phyloP scores from a whole-genome alignment of 257 asterid genomes.

The Craterostigma plantagineum region DNA sequence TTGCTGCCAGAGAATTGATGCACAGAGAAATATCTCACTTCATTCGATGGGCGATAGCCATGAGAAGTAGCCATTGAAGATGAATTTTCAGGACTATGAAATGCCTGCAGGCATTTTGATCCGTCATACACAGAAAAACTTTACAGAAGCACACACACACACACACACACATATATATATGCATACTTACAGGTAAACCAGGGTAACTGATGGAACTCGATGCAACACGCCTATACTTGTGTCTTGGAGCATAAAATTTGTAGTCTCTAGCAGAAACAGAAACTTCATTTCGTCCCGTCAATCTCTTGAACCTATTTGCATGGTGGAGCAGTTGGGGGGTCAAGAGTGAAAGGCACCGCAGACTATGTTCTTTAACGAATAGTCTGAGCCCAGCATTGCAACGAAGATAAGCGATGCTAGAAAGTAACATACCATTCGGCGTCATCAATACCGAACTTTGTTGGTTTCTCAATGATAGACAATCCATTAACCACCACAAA shows the following conservation, averaged over 20 bases:
- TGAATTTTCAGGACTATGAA: constrained; percentile 44
- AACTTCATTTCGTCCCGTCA: constrained; percentile 84
- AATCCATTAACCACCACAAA: constrained; percentile 95
- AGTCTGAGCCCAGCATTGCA: too few relatives aligned
- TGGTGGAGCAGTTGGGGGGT: background rate
- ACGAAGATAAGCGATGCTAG: background rate
- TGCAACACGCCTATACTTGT: constrained; percentile 65
- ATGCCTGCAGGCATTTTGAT: constrained; percentile 26
- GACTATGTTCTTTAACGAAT: too few relatives aligned
- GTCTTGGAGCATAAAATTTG: constrained; percentile 96
- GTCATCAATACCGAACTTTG: constrained; percentile 49
- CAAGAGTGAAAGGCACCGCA: too few relatives aligned
- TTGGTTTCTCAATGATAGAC: constrained; percentile 67
- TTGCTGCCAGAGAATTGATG: constrained; percentile 8
- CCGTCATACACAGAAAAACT: constrained; percentile 4
- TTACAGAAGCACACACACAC: too few relatives aligned
- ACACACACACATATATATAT: background rate
- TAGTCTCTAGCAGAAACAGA: constrained; percentile 72
- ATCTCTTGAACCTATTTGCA: constrained; percentile 57
- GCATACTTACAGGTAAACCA: constrained; percentile 27
- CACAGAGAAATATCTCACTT: constrained; percentile 27
- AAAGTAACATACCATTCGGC: constrained; percentile 45
- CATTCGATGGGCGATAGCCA: constrained; percentile 39
- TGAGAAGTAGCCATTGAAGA: constrained; percentile 44
- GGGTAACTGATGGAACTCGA: constrained; percentile 38